Base-by-base conservation (phyloP, 305 asterid species). In the Fraxinus platypoda region DNA sequence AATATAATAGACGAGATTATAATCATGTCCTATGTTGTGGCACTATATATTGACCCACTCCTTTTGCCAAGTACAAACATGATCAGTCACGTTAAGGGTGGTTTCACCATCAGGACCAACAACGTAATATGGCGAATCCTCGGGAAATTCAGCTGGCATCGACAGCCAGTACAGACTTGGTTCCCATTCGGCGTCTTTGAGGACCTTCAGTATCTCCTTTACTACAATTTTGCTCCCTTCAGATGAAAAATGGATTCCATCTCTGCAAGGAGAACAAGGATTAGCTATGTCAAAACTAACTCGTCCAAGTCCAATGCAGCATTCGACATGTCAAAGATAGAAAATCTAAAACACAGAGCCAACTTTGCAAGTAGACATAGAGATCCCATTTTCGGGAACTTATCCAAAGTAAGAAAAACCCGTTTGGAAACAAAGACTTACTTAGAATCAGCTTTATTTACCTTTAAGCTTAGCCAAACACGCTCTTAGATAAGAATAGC, bases 161-260 rank as follows among this genome's bases (percentile, higher is more conserved):
- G 94, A 85, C 82, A 13, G 80, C 97, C 98, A 93, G 73, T 88
- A 87, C 12, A 93, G 87, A 87, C 86, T 87, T 17, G 98, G 98
- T 52, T 91, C 90, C 98, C 98, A 95, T 38, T 91, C 91, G 25
- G 97, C 95, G 82, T 90, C 92, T 84, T 85, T 88, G 28, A 93
- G 86, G 21, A 89, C 91, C 87, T 92, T 92, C 87, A 95, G 78
- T 82, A 95, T 92, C 86, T 92, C 97, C 90, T 88, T 88, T 74
- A 81, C 96, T 52, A 90, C 93, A 41, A 92, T 90, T 85, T 91
- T 81, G 89, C 96, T 92, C 71, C 97, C 98, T 83, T 91, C 94
- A 0, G 84, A 34, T 35, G 97, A 76, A 71, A 93, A 86, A 91
- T 95, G 98, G 81, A 95, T 90, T 43, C 98, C 98, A 64, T 95